Base-by-base conservation (phyloP, 2,329 filamentous ascomycete genomes). In the Colletotrichum lupini region DNA sequence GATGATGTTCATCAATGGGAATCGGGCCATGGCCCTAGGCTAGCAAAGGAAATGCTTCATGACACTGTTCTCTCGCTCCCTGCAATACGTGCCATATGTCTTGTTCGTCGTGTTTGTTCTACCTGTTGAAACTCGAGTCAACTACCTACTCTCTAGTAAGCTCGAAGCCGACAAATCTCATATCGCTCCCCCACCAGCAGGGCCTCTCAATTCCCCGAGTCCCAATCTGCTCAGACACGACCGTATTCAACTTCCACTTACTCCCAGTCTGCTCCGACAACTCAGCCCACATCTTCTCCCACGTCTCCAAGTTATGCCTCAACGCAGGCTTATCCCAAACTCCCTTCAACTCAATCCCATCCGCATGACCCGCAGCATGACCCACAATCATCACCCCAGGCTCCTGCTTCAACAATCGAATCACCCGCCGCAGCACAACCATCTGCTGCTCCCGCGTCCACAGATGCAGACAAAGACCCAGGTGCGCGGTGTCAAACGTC, bases 391-490 rank as follows among this genome's bases (percentile, higher is more conserved):
- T 19, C 1, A 58, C 35, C 1, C 75, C 75, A 12, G 71, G 66
- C 58, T 57, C 30, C 52, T 52, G 61, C 66, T 56, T 63, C 16
- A 74, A 12, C 42, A 75, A 7, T 1, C 71, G 49, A n/a, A 75
- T 65, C 4, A 74, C 67, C 19, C 73, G 32, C 12, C 19, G 24
- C 52, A 75, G 55, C 32, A 74, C 67, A 9, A 24, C 37, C 61
- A 71, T 53, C 69, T 80, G 78, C 58, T 74, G 32, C 4, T 76
- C 74, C 9, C 76, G 68, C 2, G 72, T 62, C 60, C 78, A 80
- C 11, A 79, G 68, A 37, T 80, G 78, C 26, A 79, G 74, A 22
- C 78, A 77, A 1, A 74, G 74, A 14, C 77, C 78, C 73, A 77
- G 73, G 65, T 80, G 78, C 35, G 78, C 59, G 16, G 78, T 75